Evolutionary conservation across 345 rosid species (phyloP).

Genomic region (Citrus inodora): DNA sequence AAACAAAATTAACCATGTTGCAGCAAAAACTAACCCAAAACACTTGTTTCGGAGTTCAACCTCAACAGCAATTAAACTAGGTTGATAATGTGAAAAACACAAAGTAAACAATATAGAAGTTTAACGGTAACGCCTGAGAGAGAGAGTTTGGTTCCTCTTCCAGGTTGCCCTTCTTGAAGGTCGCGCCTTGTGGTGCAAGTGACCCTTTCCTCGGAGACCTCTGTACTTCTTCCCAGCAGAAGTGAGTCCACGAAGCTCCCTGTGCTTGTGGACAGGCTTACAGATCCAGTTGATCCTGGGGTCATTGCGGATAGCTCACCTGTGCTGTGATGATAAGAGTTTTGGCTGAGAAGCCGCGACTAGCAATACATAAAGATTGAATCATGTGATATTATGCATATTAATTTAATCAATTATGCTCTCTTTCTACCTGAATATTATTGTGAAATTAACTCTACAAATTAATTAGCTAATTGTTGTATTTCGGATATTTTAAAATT

Average conservation of each 20-base stretch:
- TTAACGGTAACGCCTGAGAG: slow-evolving; percentile 73
- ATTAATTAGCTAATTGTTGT: too few species aligned
- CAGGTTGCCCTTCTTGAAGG: slow-evolving; percentile 83
- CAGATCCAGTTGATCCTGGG: slow-evolving; percentile 87
- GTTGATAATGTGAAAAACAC: slow-evolving; percentile 19
- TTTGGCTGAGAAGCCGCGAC: too few species aligned
- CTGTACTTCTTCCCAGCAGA: slow-evolving; percentile 84
- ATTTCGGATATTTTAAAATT: too few species aligned
- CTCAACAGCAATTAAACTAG: slow-evolving; percentile 1
- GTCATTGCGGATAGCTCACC: slow-evolving; percentile 41
- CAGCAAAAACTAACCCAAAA: slow-evolving; percentile 1
- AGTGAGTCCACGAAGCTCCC: slow-evolving; percentile 81
- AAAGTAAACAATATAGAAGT: slow-evolving; percentile 14
- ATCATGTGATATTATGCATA: too few species aligned
- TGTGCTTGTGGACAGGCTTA: slow-evolving; percentile 82
- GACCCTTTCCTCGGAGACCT: slow-evolving; percentile 84
- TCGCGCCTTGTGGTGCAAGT: slow-evolving; percentile 61
- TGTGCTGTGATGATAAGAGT: too few species aligned
- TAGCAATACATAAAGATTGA: too few species aligned
- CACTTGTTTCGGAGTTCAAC: background rate
- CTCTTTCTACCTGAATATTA: too few species aligned
- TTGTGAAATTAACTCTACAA: too few species aligned
- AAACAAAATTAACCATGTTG: slow-evolving; percentile 3
- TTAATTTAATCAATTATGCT: too few species aligned
- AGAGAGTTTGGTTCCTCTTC: slow-evolving; percentile 65